phyloP scores from a whole-genome alignment of 176 grass and related monocot genomes.

The Aegilops bicornis region DNA sequence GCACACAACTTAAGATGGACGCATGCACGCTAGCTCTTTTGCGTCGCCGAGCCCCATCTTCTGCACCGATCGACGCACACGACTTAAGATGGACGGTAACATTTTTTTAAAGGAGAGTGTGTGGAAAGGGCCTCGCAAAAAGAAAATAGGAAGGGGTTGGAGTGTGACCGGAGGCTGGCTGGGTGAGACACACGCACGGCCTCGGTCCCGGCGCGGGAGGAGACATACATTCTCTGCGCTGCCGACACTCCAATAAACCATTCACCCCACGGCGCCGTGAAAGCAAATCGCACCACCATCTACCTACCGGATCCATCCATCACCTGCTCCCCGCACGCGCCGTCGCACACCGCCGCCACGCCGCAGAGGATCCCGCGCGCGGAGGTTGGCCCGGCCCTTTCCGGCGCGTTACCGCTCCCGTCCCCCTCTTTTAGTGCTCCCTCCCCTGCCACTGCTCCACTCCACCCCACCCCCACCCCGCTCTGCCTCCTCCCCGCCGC shows the following conservation, averaged over 20 bases:
- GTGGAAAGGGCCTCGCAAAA: not conserved
- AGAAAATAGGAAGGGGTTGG: no score
- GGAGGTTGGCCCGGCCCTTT: constrained; percentile 45
- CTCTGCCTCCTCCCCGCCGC: not conserved
- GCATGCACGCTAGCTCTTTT: no score
- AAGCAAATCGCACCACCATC: not conserved
- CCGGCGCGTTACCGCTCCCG: constrained; percentile 11
- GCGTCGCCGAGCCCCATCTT: no score
- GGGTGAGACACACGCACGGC: not conserved
- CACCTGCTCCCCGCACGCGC: not conserved
- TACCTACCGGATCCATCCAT: not conserved
- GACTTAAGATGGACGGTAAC: no score
- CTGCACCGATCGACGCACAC: no score
- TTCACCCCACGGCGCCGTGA: not conserved
- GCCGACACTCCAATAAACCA: constrained; percentile 44
- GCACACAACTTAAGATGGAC: no score
- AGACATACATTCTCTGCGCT: not conserved
- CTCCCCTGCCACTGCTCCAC: constrained; percentile 1
- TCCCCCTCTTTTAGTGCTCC: constrained; percentile 39
- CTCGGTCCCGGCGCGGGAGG: not conserved
- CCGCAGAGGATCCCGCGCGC: constrained; percentile 30
- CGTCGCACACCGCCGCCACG: not conserved
- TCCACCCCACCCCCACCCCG: not conserved
- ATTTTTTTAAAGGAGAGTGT: not conserved
- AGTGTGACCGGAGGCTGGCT: not conserved